Base-by-base conservation (phyloP, 2,329 filamentous ascomycete species). In the Alternaria consortialis region DNA sequence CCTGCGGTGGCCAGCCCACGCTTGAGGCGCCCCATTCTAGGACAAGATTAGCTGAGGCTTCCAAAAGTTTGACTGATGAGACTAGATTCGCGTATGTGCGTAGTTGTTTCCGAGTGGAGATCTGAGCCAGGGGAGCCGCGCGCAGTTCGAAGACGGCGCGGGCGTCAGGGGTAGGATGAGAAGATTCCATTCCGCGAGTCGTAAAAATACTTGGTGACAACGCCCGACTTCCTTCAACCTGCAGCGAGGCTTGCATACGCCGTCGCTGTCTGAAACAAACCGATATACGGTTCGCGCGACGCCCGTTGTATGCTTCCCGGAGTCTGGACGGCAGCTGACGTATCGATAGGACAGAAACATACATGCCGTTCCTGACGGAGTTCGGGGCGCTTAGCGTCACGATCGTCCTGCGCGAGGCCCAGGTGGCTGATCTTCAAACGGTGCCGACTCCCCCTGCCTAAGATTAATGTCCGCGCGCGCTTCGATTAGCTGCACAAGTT, bases 371-470 rank as follows among this genome's bases (percentile, higher is more conserved):
- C 63, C 62, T 65, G 64, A 63, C 60, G 60, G 57, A 43, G 52
- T 57, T 56, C 50, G 56, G 57, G 57, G 67, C 65, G 70, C 68
- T 60, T 69, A 70, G 59, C 56, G 64, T 58, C 60, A 63, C 58
- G 40, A 54, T 61, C 61, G 54, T 60, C 58, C 44, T 67, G 65
- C 58, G 65, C 69, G 68, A 68, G 67, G 66, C 61, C 64, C 62
- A 58, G 56, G 73, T 74, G 73, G 74, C 74, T 74, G 73, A 72
- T 71, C 67, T 62, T 71, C 70, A 76, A 77, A 75, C 74, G 58
- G 56, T 61, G 63, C 54, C 63, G 58, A 54, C 56, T 58, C 37
- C 69, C 70, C 70, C 71, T 74, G 65, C 72, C 43, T 72, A 36
- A 74, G 55, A 75, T 74, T 73, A 60, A 52, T 37, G 47, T 37